phyloP scores from a whole-genome alignment of 2,329 filamentous ascomycete genomes.

The Dothiorella sarmentorum region DNA sequence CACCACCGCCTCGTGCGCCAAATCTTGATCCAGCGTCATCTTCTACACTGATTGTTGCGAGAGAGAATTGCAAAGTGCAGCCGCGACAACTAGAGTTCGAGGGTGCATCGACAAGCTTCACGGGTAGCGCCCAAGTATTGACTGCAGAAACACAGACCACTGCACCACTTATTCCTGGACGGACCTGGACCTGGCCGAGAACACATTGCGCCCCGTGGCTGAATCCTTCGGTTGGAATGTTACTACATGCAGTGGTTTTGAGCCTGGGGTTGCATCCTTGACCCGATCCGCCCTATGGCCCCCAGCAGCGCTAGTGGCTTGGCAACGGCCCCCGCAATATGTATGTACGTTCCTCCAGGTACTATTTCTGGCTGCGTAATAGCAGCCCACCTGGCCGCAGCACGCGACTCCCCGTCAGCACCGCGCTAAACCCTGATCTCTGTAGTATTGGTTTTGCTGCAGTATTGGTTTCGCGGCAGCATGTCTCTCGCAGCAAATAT shows the following conservation, averaged over 20 bases:
- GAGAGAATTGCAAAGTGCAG: not conserved
- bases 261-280: not conserved
- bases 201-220: not conserved
- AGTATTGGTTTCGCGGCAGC: not conserved
- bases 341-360: not conserved
- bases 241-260: not conserved
- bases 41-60: not conserved
- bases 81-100: not conserved
- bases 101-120: not conserved
- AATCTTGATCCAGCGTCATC: slow-evolving; percentile 1
- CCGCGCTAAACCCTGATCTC: not conserved
- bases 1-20: slow-evolving; percentile 3
- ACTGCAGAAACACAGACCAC: not conserved
- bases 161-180: not conserved
- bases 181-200: not conserved
- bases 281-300: not conserved
- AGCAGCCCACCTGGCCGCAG: not conserved
- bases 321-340: not conserved
- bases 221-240: not conserved
- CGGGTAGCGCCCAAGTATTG: not conserved
- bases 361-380: not conserved
- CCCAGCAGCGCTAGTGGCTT: not conserved
- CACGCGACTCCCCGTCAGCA: not conserved
- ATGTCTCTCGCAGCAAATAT: not conserved
- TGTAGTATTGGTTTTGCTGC: not conserved